Conservation (phyloP, 345 rosid genomes). For the Gossypium anomalum region DNA sequence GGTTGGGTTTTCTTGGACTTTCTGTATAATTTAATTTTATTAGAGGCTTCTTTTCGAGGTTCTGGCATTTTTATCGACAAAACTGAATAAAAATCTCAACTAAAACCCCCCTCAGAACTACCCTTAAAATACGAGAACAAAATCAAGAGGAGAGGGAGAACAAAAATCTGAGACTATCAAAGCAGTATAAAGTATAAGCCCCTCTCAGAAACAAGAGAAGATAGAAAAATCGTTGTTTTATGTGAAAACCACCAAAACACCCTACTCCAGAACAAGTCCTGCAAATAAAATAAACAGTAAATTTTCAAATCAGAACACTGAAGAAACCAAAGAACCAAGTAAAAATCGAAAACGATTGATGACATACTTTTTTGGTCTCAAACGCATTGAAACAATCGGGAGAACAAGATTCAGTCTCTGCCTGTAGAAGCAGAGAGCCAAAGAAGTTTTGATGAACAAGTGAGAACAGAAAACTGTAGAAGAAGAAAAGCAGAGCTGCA, state of each 20-base stretch:
- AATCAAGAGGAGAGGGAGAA: background rate
- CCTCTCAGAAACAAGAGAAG: slow-evolving; percentile 77
- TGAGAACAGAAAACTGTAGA: slow-evolving; percentile 11
- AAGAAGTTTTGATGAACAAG: slow-evolving; percentile 10
- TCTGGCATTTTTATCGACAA: slow-evolving; percentile 35
- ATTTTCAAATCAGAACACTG: background rate
- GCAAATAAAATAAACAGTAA: slow-evolving; percentile 23
- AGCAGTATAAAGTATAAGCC: slow-evolving; percentile 45
- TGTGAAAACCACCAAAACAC: slow-evolving; percentile 75
- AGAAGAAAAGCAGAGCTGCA: slow-evolving; percentile 45
- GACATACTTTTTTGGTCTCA: slow-evolving; percentile 58
- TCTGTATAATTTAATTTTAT: slow-evolving; percentile 24
- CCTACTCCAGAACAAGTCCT: slow-evolving; percentile 75
- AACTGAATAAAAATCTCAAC: slow-evolving; percentile 22
- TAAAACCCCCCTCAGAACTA: slow-evolving; percentile 29
- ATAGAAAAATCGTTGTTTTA: slow-evolving; percentile 51
- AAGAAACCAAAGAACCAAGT: slow-evolving; percentile 22
- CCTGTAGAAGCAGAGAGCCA: slow-evolving; percentile 39
- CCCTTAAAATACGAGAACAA: slow-evolving; percentile 13
- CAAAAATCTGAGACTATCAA: slow-evolving; percentile 16
- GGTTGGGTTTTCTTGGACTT: slow-evolving; percentile 22
- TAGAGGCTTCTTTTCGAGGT: slow-evolving; percentile 28
- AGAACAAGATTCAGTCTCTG: slow-evolving; percentile 48
- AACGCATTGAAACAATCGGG: slow-evolving; percentile 71
- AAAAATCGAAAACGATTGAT: background rate